Evolutionary conservation across 139 green algal species (phyloP).

Genomic region (Picocystis salinarum): DNA sequence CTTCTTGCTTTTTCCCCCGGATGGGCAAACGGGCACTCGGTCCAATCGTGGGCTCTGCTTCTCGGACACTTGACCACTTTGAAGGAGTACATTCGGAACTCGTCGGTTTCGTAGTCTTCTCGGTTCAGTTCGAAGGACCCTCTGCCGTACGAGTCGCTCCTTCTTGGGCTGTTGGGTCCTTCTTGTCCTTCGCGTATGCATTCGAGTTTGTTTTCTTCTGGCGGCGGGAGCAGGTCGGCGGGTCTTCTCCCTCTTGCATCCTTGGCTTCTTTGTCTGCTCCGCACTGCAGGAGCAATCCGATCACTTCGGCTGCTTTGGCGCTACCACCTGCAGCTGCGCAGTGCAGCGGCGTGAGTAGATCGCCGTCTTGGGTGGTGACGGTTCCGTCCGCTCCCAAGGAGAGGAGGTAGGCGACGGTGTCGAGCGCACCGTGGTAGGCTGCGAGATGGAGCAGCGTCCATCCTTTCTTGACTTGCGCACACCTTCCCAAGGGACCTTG

Average conservation of each 20-base stretch:
- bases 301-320: conserved; percentile 9
- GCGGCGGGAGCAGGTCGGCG: conserved; percentile 10
- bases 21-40: conserved; percentile 86
- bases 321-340: conserved; percentile 13
- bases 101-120: conserved; percentile 32
- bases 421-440: conserved; percentile 16
- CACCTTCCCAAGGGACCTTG: no score
- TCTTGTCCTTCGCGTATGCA: no score
- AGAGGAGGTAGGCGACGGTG: conserved; percentile 19
- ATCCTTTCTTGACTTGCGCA: no score
- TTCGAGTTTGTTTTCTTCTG: no score
- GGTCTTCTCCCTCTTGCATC: conserved; percentile 10
- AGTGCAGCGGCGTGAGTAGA: conserved; percentile 22
- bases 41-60: conserved; percentile 75
- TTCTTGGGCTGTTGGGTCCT: no score
- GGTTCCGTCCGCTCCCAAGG: background rate
- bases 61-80: conserved; percentile 53
- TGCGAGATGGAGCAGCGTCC: conserved; percentile 31
- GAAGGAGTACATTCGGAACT: conserved; percentile 58
- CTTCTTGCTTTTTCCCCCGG: conserved; percentile 76
- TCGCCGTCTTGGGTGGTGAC: no score
- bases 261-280: conserved; percentile 10
- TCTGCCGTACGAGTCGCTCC: no score
- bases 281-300: conserved; percentile 9
- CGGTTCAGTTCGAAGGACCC: conserved; percentile 23